Evolutionary conservation across 2,329 filamentous ascomycete species (phyloP).

Genomic region (Ophiosphaerella narmari): DNA sequence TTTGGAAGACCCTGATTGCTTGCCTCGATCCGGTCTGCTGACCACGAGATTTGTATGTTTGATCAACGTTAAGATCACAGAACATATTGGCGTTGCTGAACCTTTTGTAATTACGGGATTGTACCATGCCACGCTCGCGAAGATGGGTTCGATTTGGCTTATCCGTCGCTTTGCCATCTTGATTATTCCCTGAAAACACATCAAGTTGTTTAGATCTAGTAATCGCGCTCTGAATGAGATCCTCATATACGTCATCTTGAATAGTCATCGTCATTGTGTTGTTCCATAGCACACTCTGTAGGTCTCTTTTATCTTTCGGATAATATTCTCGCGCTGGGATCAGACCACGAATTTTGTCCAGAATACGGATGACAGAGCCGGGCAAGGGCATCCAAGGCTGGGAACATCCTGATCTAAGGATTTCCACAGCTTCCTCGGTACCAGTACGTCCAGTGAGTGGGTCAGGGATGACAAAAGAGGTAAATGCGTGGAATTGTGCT

Average conservation of each 20-base stretch:
- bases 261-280: no score
- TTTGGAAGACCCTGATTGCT: slow-evolving; percentile 16
- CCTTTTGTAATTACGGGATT: no score
- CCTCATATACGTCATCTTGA: no score
- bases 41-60: slow-evolving; percentile 13
- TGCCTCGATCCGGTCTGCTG: slow-evolving; percentile 10
- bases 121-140: no score
- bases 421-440: slow-evolving; percentile 62
- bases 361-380: no score
- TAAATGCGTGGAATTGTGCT: slow-evolving; percentile 64
- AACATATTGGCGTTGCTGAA: no score
- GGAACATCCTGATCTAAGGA: slow-evolving; percentile 55
- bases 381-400: slow-evolving; percentile 44
- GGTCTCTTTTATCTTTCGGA: slow-evolving; percentile 25
- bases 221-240: no score
- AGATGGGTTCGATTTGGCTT: no score
- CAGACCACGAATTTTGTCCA: no score
- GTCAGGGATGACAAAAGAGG: slow-evolving; percentile 63
- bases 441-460: slow-evolving; percentile 54
- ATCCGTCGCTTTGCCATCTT: no score
- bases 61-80: background rate
- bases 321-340: slow-evolving; percentile 25
- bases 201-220: no score
- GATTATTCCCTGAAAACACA: no score
- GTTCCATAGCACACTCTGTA: slow-evolving; percentile 28